Evolutionary conservation across 192 early-diverging fungal species (phyloP).

Genomic region (Coemansia guatemalensis): DNA sequence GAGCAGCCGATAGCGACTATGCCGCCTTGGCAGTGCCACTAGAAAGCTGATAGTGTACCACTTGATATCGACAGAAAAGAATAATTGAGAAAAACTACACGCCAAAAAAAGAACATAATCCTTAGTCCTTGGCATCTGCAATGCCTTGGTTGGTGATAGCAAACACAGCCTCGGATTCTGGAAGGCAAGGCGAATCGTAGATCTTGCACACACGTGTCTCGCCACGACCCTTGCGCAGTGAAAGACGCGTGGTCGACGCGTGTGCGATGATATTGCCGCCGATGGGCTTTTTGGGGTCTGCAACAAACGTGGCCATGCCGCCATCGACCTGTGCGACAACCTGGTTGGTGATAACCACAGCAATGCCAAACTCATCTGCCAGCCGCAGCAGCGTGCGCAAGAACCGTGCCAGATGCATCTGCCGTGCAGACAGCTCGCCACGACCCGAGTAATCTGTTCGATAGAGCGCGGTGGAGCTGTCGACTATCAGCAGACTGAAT

Average conservation of each 20-base stretch:
- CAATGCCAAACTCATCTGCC: conserved; percentile 97
- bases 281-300: conserved; percentile 93
- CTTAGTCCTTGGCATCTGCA: conserved; percentile 78
- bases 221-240: conserved; percentile 85
- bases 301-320: conserved; percentile 79
- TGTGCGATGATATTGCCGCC: conserved; percentile 99
- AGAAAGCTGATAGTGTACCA: not conserved
- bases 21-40: conserved; percentile 37
- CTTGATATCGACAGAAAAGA: not conserved
- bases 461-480: conserved; percentile 91
- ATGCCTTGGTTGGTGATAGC: conserved; percentile 88
- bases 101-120: not conserved
- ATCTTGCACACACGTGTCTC: conserved; percentile 95
- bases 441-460: conserved; percentile 96
- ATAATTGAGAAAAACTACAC: conserved; percentile 5
- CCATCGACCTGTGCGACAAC: conserved; percentile 95
- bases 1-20: not conserved
- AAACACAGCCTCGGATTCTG: conserved; percentile 91
- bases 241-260: conserved; percentile 93
- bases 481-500: conserved; percentile 86
- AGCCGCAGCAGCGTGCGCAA: conserved; percentile 79
- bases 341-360: conserved; percentile 97
- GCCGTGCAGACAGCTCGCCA: conserved; percentile 91
- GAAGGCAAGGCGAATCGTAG: conserved; percentile 94
- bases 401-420: conserved; percentile 93